Base-by-base conservation (phyloP, 495 filamentous ascomycete genomes). In the Penicillium longicatenatum region DNA sequence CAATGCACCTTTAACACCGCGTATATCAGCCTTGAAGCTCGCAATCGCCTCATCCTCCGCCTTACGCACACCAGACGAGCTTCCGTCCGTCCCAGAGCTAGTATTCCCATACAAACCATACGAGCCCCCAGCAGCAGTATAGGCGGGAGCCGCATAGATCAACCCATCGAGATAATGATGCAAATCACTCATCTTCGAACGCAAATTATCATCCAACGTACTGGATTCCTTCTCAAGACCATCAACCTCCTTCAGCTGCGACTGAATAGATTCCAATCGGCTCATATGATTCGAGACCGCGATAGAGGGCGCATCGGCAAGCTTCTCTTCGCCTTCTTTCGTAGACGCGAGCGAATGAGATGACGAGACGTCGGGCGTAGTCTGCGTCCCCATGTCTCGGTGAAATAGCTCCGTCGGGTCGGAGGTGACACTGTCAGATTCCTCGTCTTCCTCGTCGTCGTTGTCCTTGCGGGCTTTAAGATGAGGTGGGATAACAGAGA, bases 1-100 rank as follows among this genome's bases (percentile, higher is more conserved):
- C 70, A 98, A 75, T 46, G 93, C 88, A 17, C 94, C 93, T 79
- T 98, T 98, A n/a, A 98, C 85, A 60, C 91, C 84, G 50, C 92
- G 78, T 58, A 98, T 96, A 67, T 95, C 91, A 21, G 86, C 82
- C 73, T 89, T 93, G 16, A 95, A 83, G 66, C 79, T 84, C 26
- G 84, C 81, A 57, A 96, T 87, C 60, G 87, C 89, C 68, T 97
- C 93, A 37, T 92, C 81, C 65, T 86, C 83, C 60, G 74, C 75
- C 74, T 83, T 77, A 29, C 52, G 77, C 61, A 64, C 73, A 57
- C 47, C 73, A 67, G 55, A 72, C 63, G 63, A 63, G 35, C 47
- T 56, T 24, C 61, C 68, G 45, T 57, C 55, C 14, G 62, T 52
- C 46, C 77, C 69, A 57, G 69, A 52, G 30, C 67, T 65, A 20